phyloP scores from a whole-genome alignment of 2,329 filamentous ascomycete species.

The Cladosporium sp. region DNA sequence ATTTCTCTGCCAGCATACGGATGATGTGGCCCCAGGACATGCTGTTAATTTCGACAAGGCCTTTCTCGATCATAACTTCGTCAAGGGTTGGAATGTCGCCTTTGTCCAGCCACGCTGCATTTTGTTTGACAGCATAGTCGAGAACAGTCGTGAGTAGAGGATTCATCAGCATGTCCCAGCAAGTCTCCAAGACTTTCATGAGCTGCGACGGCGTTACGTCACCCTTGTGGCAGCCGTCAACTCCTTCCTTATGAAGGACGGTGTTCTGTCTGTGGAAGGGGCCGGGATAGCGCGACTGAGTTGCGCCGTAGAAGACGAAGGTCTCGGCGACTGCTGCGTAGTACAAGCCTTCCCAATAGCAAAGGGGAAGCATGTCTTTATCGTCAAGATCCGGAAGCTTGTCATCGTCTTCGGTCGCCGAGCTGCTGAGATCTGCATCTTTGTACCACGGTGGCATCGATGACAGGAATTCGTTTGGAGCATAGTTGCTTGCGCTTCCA shows the following conservation, averaged over 20 bases:
- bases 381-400: slow-evolving; percentile 4
- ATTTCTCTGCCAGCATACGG: slow-evolving; percentile 11
- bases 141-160: slow-evolving; percentile 15
- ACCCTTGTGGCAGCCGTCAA: slow-evolving; percentile 1
- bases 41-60: not conserved
- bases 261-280: slow-evolving; percentile 11
- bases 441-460: slow-evolving; percentile 4
- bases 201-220: slow-evolving; percentile 17
- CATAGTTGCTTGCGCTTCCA: not conserved
- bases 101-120: not conserved
- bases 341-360: slow-evolving; percentile 19
- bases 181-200: slow-evolving; percentile 19
- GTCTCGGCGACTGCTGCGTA: slow-evolving; percentile 21
- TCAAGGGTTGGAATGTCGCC: not conserved
- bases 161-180: slow-evolving; percentile 19
- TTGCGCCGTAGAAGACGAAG: slow-evolving; percentile 15
- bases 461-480: not conserved
- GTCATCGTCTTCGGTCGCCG: not conserved
- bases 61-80: not conserved
- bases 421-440: not conserved
- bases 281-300: slow-evolving; percentile 14
- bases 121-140: slow-evolving; percentile 18
- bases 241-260: slow-evolving; percentile 18
- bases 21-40: slow-evolving; percentile 7
- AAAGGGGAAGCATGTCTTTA: slow-evolving; percentile 8